Base-by-base conservation (phyloP, 805 yeast species). In the Suhomyces sp. region DNA sequence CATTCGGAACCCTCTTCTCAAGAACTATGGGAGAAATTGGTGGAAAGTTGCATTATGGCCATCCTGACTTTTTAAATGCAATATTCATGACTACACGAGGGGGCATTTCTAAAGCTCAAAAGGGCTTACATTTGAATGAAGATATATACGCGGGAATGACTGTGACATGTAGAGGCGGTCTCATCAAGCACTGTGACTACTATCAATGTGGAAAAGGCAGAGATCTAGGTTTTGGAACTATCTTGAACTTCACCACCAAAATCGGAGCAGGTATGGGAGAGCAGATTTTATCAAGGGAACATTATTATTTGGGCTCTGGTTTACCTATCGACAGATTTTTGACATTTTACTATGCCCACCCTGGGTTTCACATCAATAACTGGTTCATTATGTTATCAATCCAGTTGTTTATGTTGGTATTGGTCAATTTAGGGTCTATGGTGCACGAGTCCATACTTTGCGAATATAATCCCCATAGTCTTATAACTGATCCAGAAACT, bases 191-290 rank as follows among this genome's bases (percentile, higher is more conserved):
- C 67, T 88, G 97, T 69, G 98, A 93, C 64, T 93, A 87, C 69
- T 91, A 84, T 69, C 98, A 93, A 68, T 93, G 98, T 71, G 98
- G 98, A 29, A 93, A 93, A 67, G 98, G 98, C 0, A 79, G 98
- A 67, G 98, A 93, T 73, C 73, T 93, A 50, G 98, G 98, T 2
- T 93, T 93, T 71, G 87, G 91, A 1, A 89, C 97, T 0, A 91
- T 93, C 57, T 75, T 93, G 59, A 93, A 92, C 64, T 93, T 93
- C 73, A 93, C 97, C 0, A 87, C 97, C 2, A 93, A 93, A 71
- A 92, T 93, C 65, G 98, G 98, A 2, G 94, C 97, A 43, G 98
- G 98, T 47, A 93, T 93, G 98, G 98, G 98, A 7, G 98, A 93
- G 66, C 98, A 93, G 67, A 80, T 92, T 67, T 71, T 93, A 31